phyloP scores from a whole-genome alignment of 1,139 yeast species.

The Lodderomyces orthopsilosis region DNA sequence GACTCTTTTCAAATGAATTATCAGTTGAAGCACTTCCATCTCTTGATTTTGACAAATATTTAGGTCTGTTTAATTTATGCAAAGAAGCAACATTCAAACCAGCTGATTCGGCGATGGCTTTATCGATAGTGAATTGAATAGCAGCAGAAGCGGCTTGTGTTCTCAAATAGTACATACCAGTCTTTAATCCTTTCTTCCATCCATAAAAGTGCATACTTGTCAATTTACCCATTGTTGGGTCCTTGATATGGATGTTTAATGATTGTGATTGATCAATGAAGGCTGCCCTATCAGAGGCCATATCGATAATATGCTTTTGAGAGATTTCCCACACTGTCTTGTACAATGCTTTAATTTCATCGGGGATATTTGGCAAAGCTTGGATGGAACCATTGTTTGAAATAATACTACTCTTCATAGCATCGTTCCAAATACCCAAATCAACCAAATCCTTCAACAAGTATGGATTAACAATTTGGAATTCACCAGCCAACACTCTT shows the following conservation, averaged over 20 bases:
- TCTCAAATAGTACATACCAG: slow-evolving; percentile 63
- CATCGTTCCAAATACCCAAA: slow-evolving; percentile 53
- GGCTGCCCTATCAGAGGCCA: slow-evolving; percentile 62
- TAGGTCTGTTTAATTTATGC: slow-evolving; percentile 55
- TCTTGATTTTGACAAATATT: slow-evolving; percentile 35
- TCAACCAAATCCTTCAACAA: slow-evolving; percentile 53
- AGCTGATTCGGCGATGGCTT: slow-evolving; percentile 40
- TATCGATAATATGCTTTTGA: slow-evolving; percentile 53
- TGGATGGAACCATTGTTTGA: slow-evolving; percentile 56
- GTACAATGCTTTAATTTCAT: slow-evolving; percentile 49
- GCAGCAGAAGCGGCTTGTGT: slow-evolving; percentile 65
- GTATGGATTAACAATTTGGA: slow-evolving; percentile 58
- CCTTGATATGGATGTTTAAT: slow-evolving; percentile 53
- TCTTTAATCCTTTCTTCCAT: slow-evolving; percentile 62
- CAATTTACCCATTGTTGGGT: slow-evolving; percentile 57
- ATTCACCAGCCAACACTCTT: slow-evolving; percentile 61
- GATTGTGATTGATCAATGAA: slow-evolving; percentile 62
- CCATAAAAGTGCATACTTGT: slow-evolving; percentile 62
- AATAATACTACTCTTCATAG: slow-evolving; percentile 52
- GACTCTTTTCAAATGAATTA: slow-evolving; percentile 28
- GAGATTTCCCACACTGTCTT: slow-evolving; percentile 63
- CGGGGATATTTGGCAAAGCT: slow-evolving; percentile 49
- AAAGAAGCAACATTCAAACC: slow-evolving; percentile 51
- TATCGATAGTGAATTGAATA: slow-evolving; percentile 58
- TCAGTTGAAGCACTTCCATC: slow-evolving; percentile 25